A percentile compares a stretch with the other conserved stretches of the same genome.
phyloP scores from a whole-genome alignment of 345 rosid species.

The Gossypium arboreum region DNA sequence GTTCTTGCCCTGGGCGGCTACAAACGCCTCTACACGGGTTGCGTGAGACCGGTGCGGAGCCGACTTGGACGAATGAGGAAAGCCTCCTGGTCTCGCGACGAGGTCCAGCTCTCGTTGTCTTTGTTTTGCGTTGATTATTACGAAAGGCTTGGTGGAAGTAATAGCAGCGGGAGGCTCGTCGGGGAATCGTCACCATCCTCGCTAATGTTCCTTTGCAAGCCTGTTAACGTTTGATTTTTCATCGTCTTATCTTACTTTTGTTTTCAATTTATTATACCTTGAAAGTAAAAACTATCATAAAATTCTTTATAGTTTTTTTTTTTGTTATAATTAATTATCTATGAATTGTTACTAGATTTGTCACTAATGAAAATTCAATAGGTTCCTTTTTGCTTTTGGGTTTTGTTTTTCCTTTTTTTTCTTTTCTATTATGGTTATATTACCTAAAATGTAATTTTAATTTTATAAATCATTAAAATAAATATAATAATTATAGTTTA shows the following conservation, averaged over 20 bases:
- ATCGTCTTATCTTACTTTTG: background rate
- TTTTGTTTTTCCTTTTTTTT: background rate
- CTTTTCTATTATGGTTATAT: background rate
- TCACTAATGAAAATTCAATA: slow-evolving; percentile 7
- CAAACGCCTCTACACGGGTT: slow-evolving; percentile 77
- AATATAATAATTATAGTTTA: too few species aligned
- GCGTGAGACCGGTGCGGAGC: slow-evolving; percentile 59
- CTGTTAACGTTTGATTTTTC: slow-evolving; percentile 57
- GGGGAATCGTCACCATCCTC: slow-evolving; percentile 58
- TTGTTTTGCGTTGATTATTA: slow-evolving; percentile 79
- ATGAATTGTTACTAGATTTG: slow-evolving; percentile 1
- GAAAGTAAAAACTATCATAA: slow-evolving; percentile 2
- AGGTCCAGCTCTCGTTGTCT: slow-evolving; percentile 82
- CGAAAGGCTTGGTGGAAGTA: slow-evolving; percentile 50
- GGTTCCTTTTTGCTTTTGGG: background rate
- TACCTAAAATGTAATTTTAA: too few species aligned
- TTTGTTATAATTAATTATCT: background rate
- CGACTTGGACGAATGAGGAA: slow-evolving; percentile 33
- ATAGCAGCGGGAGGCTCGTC: slow-evolving; percentile 23
- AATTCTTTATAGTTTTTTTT: background rate
- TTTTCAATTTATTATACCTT: slow-evolving; percentile 6
- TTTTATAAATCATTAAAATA: too few species aligned
- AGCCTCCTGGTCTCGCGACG: slow-evolving; percentile 49
- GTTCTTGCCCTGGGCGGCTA: slow-evolving; percentile 87
- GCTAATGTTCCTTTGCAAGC: slow-evolving; percentile 83